Evolutionary conservation across 139 green algal genomes (phyloP).

Genomic region (Monoraphidium neglectum): DNA sequence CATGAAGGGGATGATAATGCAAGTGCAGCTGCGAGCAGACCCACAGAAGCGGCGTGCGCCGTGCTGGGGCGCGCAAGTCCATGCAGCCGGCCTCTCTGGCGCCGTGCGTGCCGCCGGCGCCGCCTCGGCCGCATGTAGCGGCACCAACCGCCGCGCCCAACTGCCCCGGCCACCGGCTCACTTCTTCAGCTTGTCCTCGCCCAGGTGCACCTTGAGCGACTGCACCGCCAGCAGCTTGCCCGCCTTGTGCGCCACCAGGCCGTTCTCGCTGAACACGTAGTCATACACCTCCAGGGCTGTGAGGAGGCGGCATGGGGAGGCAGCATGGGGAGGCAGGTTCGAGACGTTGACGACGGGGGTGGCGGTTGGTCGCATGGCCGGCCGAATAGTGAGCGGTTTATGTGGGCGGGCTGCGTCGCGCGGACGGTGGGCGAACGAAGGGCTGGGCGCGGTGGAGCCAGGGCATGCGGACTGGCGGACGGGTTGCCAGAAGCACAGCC

Average conservation of each 20-base stretch:
- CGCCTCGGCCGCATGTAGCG: no score
- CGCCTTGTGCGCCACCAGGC: constrained; percentile 93
- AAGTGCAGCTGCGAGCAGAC: no score
- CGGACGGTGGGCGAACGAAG: no score
- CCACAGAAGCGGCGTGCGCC: no score
- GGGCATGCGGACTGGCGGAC: no score
- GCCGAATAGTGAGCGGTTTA: no score
- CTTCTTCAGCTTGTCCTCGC: constrained; percentile 85
- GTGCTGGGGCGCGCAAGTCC: neutral
- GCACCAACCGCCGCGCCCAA: no score
- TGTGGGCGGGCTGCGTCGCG: no score
- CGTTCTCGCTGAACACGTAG: constrained; percentile 98
- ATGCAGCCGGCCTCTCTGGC: neutral
- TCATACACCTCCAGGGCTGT: constrained; percentile 85
- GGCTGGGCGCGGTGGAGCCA: no score
- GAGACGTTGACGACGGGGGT: neutral
- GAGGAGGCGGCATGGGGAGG: neutral
- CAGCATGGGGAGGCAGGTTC: neutral
- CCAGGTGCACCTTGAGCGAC: constrained; percentile 64
- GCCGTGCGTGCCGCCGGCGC: neutral
- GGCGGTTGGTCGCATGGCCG: no score
- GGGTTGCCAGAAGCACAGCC: neutral
- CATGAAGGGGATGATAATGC: no score
- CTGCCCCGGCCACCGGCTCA: neutral
- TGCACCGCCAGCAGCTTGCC: constrained; percentile 73